Base-by-base conservation (phyloP, 495 filamentous ascomycete genomes). In the Aspergillus saccharolyticus region DNA sequence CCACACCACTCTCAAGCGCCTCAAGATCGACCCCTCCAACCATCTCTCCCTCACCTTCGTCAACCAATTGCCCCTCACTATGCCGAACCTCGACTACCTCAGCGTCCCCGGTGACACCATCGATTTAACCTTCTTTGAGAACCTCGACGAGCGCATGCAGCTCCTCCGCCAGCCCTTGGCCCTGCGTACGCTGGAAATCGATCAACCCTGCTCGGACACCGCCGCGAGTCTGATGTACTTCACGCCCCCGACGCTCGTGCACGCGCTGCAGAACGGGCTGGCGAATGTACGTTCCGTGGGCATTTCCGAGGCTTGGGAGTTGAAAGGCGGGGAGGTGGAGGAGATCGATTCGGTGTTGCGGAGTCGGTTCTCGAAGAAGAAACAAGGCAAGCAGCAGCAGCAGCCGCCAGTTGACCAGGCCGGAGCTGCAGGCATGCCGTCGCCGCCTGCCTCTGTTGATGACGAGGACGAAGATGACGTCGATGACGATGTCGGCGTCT, bases 101-200 rank as follows among this genome's bases (percentile, higher is more conserved):
- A 67, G 66, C 52, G 44, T 70, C 17, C 70, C 70, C 22, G 70
- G 70, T 18, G 70, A 72, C 39, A 48, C 68, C 22, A 61, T 70
- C 6, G 53, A 67, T 2, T 57, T 66, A 16, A 62, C 56, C 3
- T 72, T 72, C 57, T 68, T 72, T 63, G 62, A 67, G n/a, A 52
- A 67, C 45, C 50, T 71, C 15, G 18, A 50, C 17, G 33, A 39
- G 33, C 57, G 63, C 47, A 57, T 57, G 16, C 19, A 25, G 33
- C 33, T 39, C 33, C 33, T 39, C 33, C 33, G 33, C 19, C 46
- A 52, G n/a, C 57, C 58, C 4, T 16, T 65, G 8, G 56, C 59
- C 10, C 63, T 70, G 4, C 56, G 66, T 33, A 54, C 58, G n/a
- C 61, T 72, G 4, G 67, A 65, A 50, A 60, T 72, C 19, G 65